Percentiles rank a stretch among this genome's conserved stretches.
Conservation (phyloP, 441 rosid genomes). For the Sinapis alba region DNA sequence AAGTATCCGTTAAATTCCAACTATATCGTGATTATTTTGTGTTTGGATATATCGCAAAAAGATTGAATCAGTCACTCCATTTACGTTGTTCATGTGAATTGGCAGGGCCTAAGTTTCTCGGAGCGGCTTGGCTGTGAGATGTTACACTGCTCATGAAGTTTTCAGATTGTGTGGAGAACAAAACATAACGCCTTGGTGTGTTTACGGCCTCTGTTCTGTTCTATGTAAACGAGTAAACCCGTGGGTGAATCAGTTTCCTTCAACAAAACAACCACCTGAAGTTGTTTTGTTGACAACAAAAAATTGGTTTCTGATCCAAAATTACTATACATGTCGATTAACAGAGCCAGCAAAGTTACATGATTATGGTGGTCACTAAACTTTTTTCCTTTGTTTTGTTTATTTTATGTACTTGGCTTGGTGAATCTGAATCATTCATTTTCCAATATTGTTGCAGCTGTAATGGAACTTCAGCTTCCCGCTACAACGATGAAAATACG, state of each 20-base stretch:
- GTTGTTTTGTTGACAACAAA: not conserved
- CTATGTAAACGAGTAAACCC: conserved; percentile 16
- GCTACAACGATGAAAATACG: not conserved
- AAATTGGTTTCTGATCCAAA: conserved; percentile 19
- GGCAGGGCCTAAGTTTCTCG: conserved; percentile 35
- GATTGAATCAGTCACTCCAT: not conserved
- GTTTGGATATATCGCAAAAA: not conserved
- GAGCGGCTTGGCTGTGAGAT: conserved; percentile 20
- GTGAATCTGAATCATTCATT: conserved; percentile 1
- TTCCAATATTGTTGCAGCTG: not conserved
- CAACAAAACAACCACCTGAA: conserved; percentile 2
- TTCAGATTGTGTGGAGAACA: conserved; percentile 29
- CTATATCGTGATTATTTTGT: conserved; percentile 3
- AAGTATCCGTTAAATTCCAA: not conserved
- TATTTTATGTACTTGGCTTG: not conserved
- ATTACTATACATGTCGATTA: conserved; percentile 30
- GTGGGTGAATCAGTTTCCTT: conserved; percentile 4
- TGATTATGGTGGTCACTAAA: conserved; percentile 9
- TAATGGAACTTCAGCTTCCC: not conserved
- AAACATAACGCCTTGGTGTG: conserved; percentile 9
- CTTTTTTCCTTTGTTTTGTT: conserved; percentile 8
- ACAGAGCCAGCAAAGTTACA: not conserved
- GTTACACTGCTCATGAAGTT: conserved; percentile 15
- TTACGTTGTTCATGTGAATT: conserved; percentile 3
- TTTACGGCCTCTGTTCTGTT: conserved; percentile 9